Percentiles rank a stretch among this genome's conserved stretches.
These are phyloP conservation scores for Balamuthia mandrillaris DNA, from an alignment of 208 protist species.

Conservation along the genomic window DNA sequence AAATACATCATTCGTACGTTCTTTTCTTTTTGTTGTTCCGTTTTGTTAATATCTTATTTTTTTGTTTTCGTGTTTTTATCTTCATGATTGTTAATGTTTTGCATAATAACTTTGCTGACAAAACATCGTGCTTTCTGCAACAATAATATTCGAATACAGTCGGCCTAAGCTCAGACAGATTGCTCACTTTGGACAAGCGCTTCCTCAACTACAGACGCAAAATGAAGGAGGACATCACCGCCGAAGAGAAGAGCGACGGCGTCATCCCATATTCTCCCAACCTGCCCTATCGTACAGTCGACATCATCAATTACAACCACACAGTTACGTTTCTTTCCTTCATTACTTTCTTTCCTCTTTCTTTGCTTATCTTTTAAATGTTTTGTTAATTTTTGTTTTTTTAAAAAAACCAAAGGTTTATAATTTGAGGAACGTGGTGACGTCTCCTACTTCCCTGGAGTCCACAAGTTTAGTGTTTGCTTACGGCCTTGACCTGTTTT, in stretches of 20 bases:
- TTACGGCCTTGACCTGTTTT: constrained; percentile 53
- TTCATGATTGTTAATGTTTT: not conserved
- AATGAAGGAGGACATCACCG: constrained; percentile 28
- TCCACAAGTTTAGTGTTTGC: constrained; percentile 54
- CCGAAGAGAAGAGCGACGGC: constrained; percentile 49
- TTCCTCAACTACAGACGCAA: constrained; percentile 24
- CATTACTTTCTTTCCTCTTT: not conserved
- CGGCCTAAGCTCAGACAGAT: not conserved
- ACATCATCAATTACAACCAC: constrained; percentile 39
- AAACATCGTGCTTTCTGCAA: not conserved
- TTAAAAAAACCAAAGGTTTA: constrained; percentile 8
- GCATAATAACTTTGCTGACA: not conserved
- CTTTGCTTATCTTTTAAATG: not conserved
- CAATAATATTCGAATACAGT: not conserved
- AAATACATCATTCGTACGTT: constrained; percentile 27
- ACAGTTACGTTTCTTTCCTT: constrained; percentile 20
- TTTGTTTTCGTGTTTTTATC: not conserved
- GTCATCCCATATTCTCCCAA: constrained; percentile 42
- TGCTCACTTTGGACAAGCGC: constrained; percentile 25
- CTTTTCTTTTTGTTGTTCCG: not conserved
- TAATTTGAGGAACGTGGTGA: constrained; percentile 12
- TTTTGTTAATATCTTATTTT: too few species aligned
- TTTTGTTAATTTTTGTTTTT: not conserved
- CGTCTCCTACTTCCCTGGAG: constrained; percentile 42
- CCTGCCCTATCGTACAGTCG: not conserved